Base-by-base conservation (phyloP, 2,329 filamentous ascomycete species). In the Mycogone perniciosa region DNA sequence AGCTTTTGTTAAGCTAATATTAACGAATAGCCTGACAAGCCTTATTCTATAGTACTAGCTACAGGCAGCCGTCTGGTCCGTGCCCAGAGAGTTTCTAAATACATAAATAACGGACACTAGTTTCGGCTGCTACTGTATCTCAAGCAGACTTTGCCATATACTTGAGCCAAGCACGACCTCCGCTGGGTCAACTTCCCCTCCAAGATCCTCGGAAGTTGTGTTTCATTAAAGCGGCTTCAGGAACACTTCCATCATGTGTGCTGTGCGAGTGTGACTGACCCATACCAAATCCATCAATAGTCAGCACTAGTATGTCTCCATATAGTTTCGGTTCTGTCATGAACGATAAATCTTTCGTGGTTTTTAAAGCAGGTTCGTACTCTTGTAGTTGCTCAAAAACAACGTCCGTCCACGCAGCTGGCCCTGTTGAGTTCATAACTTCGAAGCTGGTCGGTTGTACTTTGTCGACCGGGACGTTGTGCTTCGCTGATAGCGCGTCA, bases 241-340 rank as follows among this genome's bases (percentile, higher is more conserved):
- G 62, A 9, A 60, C 56, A 3, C 46, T 51, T 7, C 62, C 62
- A 10, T 64, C 61, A 29, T 64, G 54, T 1, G 62, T 63, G 34
- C 60, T 62, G 31, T 52, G 44, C 34, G 62, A 64, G 37, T 64
- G 62, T 6, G 33, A 10, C 42, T 64, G 62, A 4, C 61, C 62
- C 56, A 63, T 59, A 11, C 62, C 62, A 30, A 64, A 63, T 1
- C 57, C 58, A 30, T 64, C 57, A 34, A 64, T 64, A 3, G 61
- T 53, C 26, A 64, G 41, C 30, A 64, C 51, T 38, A 64, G 42
- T 3, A 63, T 54, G 9, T 58, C 57, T 1, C 53, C 57, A 37
- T 51, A 57, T 2, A 58, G 41, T 39, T 40, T 57, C 2, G 56
- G 35, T 43, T 52, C 37, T 33, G 41, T 30, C 55, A 58, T 56